phyloP scores from a whole-genome alignment of 176 grass and related monocot genomes.

The Zoysia pacifica region DNA sequence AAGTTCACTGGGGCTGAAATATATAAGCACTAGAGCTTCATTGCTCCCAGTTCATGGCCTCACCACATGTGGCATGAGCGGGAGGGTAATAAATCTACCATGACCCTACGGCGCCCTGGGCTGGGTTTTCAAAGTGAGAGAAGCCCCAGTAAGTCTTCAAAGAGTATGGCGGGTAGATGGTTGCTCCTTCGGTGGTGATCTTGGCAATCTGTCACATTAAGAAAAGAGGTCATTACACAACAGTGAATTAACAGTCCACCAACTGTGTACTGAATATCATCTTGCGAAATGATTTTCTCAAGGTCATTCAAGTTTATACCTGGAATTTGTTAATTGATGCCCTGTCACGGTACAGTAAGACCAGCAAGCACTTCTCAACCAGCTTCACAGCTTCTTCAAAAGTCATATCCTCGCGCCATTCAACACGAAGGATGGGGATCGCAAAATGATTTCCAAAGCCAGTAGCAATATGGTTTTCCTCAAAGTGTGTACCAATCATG shows the following conservation, averaged over 20 bases:
- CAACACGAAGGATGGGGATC: slow-evolving; percentile 84
- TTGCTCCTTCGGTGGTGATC: slow-evolving; percentile 79
- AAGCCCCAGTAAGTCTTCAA: slow-evolving; percentile 92
- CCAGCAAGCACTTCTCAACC: slow-evolving; percentile 92
- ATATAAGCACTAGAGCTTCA: slow-evolving; percentile 19
- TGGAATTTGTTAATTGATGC: slow-evolving; percentile 99
- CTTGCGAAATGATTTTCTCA: background rate
- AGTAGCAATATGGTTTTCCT: slow-evolving; percentile 92
- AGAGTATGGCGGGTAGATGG: slow-evolving; percentile 81
- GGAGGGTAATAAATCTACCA: slow-evolving; percentile 65
- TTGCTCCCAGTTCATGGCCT: slow-evolving; percentile 28
- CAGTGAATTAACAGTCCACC: background rate
- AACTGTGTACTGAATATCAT: background rate
- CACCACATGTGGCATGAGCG: too few relatives aligned
- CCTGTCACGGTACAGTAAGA: slow-evolving; percentile 94
- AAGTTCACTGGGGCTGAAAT: slow-evolving; percentile 18
- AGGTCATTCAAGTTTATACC: slow-evolving; percentile 42
- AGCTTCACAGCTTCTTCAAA: slow-evolving; percentile 99
- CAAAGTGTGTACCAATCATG: slow-evolving; percentile 99
- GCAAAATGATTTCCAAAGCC: slow-evolving; percentile 99
- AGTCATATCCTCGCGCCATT: slow-evolving; percentile 90
- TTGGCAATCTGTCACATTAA: slow-evolving; percentile 64
- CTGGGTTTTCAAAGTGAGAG: slow-evolving; percentile 79
- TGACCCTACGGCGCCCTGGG: slow-evolving; percentile 76
- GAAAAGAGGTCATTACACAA: background rate